These are phyloP conservation scores for Amorphotheca resinae DNA, from an alignment of 495 filamentous ascomycete genomes.

Conservation along the genomic window DNA sequence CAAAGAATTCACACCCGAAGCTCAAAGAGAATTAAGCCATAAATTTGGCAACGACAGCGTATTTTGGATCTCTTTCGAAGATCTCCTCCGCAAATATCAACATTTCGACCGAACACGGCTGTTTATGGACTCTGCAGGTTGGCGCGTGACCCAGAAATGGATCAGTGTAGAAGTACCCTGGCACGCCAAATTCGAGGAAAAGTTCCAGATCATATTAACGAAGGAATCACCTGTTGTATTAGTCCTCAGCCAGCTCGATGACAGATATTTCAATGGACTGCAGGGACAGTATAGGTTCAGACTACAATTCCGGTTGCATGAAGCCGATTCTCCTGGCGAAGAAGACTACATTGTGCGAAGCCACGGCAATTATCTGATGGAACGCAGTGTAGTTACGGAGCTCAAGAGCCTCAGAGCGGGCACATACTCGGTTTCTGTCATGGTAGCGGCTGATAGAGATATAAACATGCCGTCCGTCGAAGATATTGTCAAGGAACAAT, in stretches of 20 bases:
- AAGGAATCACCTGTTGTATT: constrained; percentile 64
- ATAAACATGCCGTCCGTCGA: constrained; percentile 44
- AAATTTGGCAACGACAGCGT: constrained; percentile 70
- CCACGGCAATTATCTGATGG: constrained; percentile 45
- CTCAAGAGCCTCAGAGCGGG: constrained; percentile 44
- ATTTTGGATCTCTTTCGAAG: constrained; percentile 61
- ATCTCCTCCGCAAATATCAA: constrained; percentile 80
- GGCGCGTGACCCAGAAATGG: constrained; percentile 80
- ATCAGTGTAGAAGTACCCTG: constrained; percentile 75
- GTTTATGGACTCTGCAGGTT: constrained; percentile 65
- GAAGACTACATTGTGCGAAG: constrained; percentile 78
- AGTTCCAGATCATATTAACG: constrained; percentile 61
- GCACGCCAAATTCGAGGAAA: constrained; percentile 75
- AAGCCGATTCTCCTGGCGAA: constrained; percentile 51
- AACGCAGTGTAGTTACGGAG: constrained; percentile 57
- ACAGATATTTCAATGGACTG: constrained; percentile 74
- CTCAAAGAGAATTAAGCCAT: constrained; percentile 68
- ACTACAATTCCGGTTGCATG: constrained; percentile 73
- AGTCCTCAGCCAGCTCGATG: constrained; percentile 69
- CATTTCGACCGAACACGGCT: constrained; percentile 79
- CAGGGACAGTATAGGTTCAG: constrained; percentile 69
- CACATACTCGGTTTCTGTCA: constrained; percentile 12
- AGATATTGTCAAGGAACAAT: constrained; percentile 40
- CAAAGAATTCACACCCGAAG: constrained; percentile 83
- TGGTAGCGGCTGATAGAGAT: constrained; percentile 14